Evolutionary conservation across 129 eudicot genomes (phyloP), one percentile per base, ranked within the genome.

Genomic region (Ambrosia artemisiifolia): DNA sequence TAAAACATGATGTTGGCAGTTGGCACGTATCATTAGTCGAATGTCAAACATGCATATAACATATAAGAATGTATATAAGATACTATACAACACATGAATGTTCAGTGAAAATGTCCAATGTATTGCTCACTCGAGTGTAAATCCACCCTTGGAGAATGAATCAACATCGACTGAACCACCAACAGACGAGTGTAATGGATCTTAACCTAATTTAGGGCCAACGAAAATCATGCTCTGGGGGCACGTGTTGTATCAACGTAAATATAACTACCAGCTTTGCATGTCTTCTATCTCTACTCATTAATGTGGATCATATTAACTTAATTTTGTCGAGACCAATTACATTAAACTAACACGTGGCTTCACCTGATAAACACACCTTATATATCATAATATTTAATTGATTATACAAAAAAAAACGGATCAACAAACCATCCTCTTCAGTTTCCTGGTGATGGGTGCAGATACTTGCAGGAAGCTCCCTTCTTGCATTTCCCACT

Each of bases 401-500:
- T 11, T 72, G 57, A 75, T 83, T 77, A 24, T 84, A 81, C 81
- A 84, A 56, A 77, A 81, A 43, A 73, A 50, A 46, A 60, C 28
- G 3, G 74, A 49, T 19, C 75, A 51, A 53, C 79, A 51, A 38
- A 78, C 73, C 35, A 59, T 28, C 50, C 74, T 73, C 33, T 72
- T 57, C 14, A 61, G 20, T 19, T 36, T 79, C 65, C 84, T 24
- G 90, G 92, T 79, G 61, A 86, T 14, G 88, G 90, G 75, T 91
- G 97, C 79, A 91, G 76, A 65, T 91, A 82, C 77, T 84, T 84
- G 76, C 97, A 88, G 17, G 82, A 78, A 11, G 97, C 88, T 36
- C 97, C 97, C 77, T 86, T 91, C 84, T 78, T 88, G 79, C 97
- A 91, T 75, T 73, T 85, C 72, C 96, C 97, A 28, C 86, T 86